phyloP scores from a whole-genome alignment of 768 basidiomycete genomes.

The Mycena venus region DNA sequence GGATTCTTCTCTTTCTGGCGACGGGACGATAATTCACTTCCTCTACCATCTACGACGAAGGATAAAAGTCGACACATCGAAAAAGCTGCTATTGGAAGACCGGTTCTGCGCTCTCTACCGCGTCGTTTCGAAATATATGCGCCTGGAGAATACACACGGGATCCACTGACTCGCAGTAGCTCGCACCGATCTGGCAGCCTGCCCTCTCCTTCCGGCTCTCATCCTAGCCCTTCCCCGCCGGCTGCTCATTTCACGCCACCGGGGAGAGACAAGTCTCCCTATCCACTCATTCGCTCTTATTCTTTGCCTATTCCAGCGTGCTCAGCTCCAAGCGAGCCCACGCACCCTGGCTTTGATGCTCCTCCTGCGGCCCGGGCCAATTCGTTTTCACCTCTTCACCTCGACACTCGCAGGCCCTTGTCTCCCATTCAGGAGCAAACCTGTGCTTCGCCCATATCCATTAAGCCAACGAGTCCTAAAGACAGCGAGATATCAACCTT shows the following conservation, averaged over 20 bases:
- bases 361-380: conserved; percentile 16
- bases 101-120: conserved; percentile 26
- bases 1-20: conserved; percentile 15
- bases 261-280: conserved; percentile 1
- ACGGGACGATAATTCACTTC: background rate
- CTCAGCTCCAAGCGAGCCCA: background rate
- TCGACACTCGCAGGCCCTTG: conserved; percentile 24
- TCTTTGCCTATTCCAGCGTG: conserved; percentile 25
- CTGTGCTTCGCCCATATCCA: conserved; percentile 23
- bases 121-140: conserved; percentile 34
- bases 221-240: background rate
- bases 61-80: conserved; percentile 17
- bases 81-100: conserved; percentile 25
- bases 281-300: conserved; percentile 34
- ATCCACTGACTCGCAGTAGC: background rate
- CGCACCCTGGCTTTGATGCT: background rate
- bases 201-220: background rate
- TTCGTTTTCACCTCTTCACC: conserved; percentile 27
- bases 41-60: background rate
- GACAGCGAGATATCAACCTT: conserved; percentile 25
- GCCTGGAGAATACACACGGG: background rate
- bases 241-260: background rate
- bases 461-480: conserved; percentile 17
- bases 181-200: conserved; percentile 21
- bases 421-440: conserved; percentile 31